Percentiles rank a stretch among this genome's conserved stretches.
Evolutionary conservation across 1,139 yeast genomes (phyloP).

Genomic region (Kodamaea alishanica): DNA sequence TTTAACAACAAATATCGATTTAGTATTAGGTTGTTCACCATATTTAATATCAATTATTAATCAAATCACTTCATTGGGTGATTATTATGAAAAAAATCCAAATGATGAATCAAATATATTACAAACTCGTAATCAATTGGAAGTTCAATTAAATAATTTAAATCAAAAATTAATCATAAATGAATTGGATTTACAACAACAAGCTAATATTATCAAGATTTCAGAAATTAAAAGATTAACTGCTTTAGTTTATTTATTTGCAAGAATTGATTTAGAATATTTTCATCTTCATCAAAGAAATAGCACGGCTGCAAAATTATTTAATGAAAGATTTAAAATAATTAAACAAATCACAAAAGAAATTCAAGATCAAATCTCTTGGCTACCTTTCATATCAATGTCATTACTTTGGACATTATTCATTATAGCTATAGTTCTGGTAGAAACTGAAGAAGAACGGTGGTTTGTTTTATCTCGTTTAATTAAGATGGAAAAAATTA

Average conservation of each 20-base stretch:
- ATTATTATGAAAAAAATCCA: conserved; percentile 24
- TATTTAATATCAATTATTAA: conserved; percentile 30
- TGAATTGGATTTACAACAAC: conserved; percentile 9
- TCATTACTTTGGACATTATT: conserved; percentile 38
- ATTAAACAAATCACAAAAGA: conserved; percentile 14
- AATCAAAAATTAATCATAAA: conserved; percentile 19
- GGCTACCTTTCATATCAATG: conserved; percentile 27
- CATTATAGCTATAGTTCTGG: conserved; percentile 30
- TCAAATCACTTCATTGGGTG: conserved; percentile 31
- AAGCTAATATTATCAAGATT: conserved; percentile 16
- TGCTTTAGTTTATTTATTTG: conserved; percentile 30
- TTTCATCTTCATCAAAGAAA: conserved; percentile 9
- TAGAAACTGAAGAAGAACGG: conserved; percentile 27
- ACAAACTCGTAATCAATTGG: conserved; percentile 14
- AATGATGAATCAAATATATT: conserved; percentile 20
- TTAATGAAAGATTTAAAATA: conserved; percentile 10
- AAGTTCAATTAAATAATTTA: conserved; percentile 17
- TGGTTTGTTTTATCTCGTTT: conserved; percentile 33
- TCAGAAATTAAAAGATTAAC: conserved; percentile 35
- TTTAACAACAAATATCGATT: conserved; percentile 28
- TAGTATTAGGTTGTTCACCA: conserved; percentile 37
- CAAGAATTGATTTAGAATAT: conserved; percentile 26
- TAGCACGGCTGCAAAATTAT: conserved; percentile 5
- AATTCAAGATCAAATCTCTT: conserved; percentile 17
- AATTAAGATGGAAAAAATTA: conserved; percentile 27